Evolutionary conservation across 495 filamentous ascomycete species (phyloP).

Genomic region (Apodospora peruviana): DNA sequence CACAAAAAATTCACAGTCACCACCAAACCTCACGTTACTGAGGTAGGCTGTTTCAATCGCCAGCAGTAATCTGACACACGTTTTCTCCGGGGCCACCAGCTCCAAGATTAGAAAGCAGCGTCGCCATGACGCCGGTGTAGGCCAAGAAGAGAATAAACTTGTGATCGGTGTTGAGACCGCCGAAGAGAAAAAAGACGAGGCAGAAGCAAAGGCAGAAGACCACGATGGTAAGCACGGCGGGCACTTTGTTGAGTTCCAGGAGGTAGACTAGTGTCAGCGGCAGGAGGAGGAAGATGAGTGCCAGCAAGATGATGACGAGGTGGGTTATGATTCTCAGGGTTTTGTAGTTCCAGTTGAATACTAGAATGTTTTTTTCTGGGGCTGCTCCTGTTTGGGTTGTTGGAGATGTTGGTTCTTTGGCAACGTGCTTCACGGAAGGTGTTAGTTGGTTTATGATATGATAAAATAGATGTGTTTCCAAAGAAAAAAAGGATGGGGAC

Average conservation of each 20-base stretch:
- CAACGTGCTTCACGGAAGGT: neutral
- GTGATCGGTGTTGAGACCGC: neutral
- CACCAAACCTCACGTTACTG: too few species aligned
- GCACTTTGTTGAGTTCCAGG: neutral
- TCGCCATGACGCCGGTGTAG: slow-evolving; percentile 1
- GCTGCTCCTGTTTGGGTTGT: neutral
- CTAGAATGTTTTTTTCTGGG: neutral
- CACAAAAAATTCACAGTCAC: too few species aligned
- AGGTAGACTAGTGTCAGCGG: neutral
- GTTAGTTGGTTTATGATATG: neutral
- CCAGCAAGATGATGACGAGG: neutral
- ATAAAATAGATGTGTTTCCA: neutral
- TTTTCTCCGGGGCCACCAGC: neutral
- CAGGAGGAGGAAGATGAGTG: neutral
- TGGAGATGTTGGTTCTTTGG: neutral
- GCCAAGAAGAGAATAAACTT: neutral
- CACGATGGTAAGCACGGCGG: neutral
- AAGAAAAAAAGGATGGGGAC: neutral
- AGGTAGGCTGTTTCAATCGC: too few species aligned
- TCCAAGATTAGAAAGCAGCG: neutral
- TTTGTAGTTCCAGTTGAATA: neutral
- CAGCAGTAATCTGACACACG: too few species aligned
- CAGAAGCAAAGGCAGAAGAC: neutral
- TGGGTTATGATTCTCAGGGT: neutral
- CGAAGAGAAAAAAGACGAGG: neutral